Conservation (phyloP, 768 basidiomycete species). For the Lentinus brumalis region DNA sequence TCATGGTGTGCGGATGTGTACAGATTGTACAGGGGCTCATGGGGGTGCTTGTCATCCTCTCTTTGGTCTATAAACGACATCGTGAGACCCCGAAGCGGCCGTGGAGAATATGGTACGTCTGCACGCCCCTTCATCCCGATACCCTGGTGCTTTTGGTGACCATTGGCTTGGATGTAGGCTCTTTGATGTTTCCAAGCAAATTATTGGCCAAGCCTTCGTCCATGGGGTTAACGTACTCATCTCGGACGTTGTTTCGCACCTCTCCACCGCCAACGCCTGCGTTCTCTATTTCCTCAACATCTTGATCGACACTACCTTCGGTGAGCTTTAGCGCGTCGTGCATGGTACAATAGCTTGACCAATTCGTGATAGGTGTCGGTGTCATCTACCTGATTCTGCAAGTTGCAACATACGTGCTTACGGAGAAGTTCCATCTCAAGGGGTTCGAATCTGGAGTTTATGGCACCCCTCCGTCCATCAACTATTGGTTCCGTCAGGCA, state of each 20-base stretch:
- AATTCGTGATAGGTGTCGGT: constrained; percentile 61
- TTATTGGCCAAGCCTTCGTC: constrained; percentile 82
- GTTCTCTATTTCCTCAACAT: constrained; percentile 93
- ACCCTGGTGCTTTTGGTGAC: background rate
- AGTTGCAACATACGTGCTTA: constrained; percentile 61
- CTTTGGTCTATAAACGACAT: constrained; percentile 86
- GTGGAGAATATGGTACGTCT: constrained; percentile 87
- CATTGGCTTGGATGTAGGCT: constrained; percentile 50
- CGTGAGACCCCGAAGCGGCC: constrained; percentile 82
- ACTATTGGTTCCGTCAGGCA: constrained; percentile 76
- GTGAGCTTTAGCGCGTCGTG: constrained; percentile 42
- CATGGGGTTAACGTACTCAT: constrained; percentile 79
- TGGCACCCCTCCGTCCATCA: constrained; percentile 76
- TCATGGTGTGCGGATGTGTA: background rate
- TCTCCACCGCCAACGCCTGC: constrained; percentile 81
- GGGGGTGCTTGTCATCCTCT: constrained; percentile 89
- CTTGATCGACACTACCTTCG: constrained; percentile 87
- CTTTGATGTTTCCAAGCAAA: constrained; percentile 93
- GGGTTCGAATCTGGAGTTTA: constrained; percentile 89
- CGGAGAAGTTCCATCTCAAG: constrained; percentile 63
- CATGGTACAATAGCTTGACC: background rate
- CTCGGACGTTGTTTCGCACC: constrained; percentile 73
- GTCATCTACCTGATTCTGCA: constrained; percentile 78
- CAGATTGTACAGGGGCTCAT: constrained; percentile 84
- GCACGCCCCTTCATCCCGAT: background rate